Evolutionary conservation across 2,329 filamentous ascomycete species (phyloP), one percentile per base, ranked within the genome.

Genomic region (Clarireedia hainanense): DNA sequence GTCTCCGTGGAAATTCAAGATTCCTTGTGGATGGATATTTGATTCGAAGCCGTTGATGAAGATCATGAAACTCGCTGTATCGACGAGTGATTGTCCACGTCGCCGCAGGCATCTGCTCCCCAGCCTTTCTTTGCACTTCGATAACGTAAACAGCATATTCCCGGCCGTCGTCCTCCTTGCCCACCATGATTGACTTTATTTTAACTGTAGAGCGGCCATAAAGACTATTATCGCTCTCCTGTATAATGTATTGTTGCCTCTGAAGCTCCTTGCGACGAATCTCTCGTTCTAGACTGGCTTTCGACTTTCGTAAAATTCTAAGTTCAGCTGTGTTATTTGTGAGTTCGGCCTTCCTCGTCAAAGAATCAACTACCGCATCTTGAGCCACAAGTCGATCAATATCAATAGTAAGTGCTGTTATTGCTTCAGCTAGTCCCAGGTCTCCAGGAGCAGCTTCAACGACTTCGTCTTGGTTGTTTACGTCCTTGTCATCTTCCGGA

Each of bases 241-340:
- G 94, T 6, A 97, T 84, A 47, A 95, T 89, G 65, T 99, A 99
- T 69, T 99, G 95, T 70, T 96, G 94, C 52, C 91, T 82, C 69
- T 99, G 94, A 67, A 99, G 80, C 71, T 97, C 92, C 69, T 97
- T 99, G 36, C 91, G 84, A 56, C 90, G 83, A 54, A 97, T 91
- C 70, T 99, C 94, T 62, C 94, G 81, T 66, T 95, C 88, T 56
- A 99, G 75, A 70, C 94, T 99, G 34, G 91, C 86, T 70, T 94
- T 96, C 0, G 91, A 96, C 70, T 99, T 99, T 54, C 87, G 84
- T 50, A 99, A 72, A 59, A 99, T 97, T 36, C 94, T 82, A 52
- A 99, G 71, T 70, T 99, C 94, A 1, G 92, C 90, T 14, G 87
- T 91, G 68, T 99, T 99, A 69, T 99, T 99, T 1, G 94, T 99